These are phyloP conservation scores for Jimgerdemannia flammicorona DNA, from an alignment of 192 early-diverging fungal genomes.

Conservation along the genomic window DNA sequence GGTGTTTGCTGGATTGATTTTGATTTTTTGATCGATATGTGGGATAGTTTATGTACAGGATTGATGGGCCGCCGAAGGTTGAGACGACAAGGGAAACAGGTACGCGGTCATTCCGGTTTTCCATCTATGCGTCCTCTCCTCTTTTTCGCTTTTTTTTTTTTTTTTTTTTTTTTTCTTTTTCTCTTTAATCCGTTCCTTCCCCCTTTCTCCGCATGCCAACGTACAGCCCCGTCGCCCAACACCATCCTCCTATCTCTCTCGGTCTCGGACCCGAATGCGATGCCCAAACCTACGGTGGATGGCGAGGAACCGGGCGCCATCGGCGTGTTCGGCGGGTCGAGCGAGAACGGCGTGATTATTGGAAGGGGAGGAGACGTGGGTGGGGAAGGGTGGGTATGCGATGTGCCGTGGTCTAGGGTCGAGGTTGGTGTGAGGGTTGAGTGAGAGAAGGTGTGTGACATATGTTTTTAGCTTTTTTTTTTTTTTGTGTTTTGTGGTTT, in stretches of 20 bases:
- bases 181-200: background rate
- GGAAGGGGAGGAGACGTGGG: slow-evolving; percentile 11
- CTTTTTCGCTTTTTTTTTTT: too few relatives aligned
- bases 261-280: background rate
- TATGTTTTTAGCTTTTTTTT: too few relatives aligned
- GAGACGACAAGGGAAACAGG: background rate
- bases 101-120: background rate
- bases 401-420: background rate
- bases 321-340: slow-evolving; percentile 42
- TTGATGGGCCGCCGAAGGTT: background rate
- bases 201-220: background rate
- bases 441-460: too few relatives aligned
- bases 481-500: too few relatives aligned
- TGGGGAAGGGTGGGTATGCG: background rate
- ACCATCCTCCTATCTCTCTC: background rate
- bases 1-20: background rate
- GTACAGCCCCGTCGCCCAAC: background rate
- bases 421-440: too few relatives aligned
- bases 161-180: too few relatives aligned
- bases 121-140: background rate
- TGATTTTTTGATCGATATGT: slow-evolving; percentile 3
- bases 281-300: too few relatives aligned
- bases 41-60: slow-evolving; percentile 25
- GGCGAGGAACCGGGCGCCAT: background rate
- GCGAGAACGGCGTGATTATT: slow-evolving; percentile 52